Percentiles rank a stretch among this genome's conserved stretches.
Evolutionary conservation across 2,329 filamentous ascomycete genomes (phyloP).

Genomic region (Aspergillus hortae): DNA sequence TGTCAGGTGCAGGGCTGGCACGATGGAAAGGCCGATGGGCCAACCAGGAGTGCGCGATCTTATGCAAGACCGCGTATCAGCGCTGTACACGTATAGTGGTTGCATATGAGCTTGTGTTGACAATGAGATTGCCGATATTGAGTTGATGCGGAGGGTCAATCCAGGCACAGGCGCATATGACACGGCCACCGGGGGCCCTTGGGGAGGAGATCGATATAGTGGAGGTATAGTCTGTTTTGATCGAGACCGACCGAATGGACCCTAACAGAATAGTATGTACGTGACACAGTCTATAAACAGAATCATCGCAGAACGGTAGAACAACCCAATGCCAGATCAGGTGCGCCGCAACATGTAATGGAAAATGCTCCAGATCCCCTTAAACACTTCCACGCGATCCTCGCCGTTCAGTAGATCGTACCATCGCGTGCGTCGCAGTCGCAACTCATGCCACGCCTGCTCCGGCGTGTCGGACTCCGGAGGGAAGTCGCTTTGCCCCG

Average conservation of each 20-base stretch:
- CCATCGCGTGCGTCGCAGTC: conserved; percentile 56
- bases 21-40: background rate
- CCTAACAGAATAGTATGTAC: no score
- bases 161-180: no score
- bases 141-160: no score
- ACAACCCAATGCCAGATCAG: conserved; percentile 6
- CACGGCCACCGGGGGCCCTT: no score
- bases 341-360: conserved; percentile 47
- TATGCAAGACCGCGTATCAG: background rate
- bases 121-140: background rate
- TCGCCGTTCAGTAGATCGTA: conserved; percentile 54
- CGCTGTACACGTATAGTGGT: no score
- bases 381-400: conserved; percentile 55
- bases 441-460: conserved; percentile 50
- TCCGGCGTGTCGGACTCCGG: conserved; percentile 21
- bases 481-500: conserved; percentile 35
- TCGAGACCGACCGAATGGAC: no score
- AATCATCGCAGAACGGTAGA: no score
- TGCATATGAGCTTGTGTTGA: background rate
- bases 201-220: no score
- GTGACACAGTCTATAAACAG: no score
- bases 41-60: background rate
- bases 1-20: no score
- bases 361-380: conserved; percentile 57
- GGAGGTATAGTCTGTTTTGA: no score